Base-by-base conservation (phyloP, 139 green algal species). In the Marvania coccoides region DNA sequence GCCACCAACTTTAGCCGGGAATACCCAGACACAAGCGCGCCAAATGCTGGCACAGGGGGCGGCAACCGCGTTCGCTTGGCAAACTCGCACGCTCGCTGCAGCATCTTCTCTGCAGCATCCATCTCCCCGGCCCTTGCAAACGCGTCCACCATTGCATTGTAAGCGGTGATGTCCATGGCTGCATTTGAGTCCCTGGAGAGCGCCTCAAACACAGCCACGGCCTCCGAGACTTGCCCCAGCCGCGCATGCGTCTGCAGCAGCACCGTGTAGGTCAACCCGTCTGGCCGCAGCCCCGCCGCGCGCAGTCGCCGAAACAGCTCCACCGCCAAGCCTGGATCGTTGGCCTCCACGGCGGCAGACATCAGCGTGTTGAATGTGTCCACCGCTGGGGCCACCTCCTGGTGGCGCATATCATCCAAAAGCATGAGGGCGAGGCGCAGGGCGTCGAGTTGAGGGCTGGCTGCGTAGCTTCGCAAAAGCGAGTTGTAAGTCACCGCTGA, bases 401-500 rank as follows among this genome's bases (percentile, higher is more conserved):
- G 9, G 28, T 19, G 14, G 38, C 63, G 53, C 65, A 72, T 67
- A 6, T 55, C 26, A 58, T 72, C 54, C 14, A 72, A 46, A 24
- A 71, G 26, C 9, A 6, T 7, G 13, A 64, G 15, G 6, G 42
- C 42, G 28, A 60, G 26, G 13, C 26, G 29, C 23, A 71, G 13
- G 12, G 24, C 19, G 30, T 58, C 13, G 12, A 29, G 15, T 9
- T 15, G 19, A 58, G 19, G 9, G n/a, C 24, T 87, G 71, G 86
- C 85, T 67, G 88, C 91, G 76, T 85, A 92, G 2, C 82, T 81
- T 8, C 89, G 88, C 48, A 95, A 87, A 28, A 93, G 74, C 4
- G 81, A 85, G 77, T 94, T 94, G 75, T 85, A 94, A 1, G 86
- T 91, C 51, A 85, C 72, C 46, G 88, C 66, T 4, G 85, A 85